Conservation (phyloP, 1,284 basidiomycete genomes). For the Puccinia hordei region DNA sequence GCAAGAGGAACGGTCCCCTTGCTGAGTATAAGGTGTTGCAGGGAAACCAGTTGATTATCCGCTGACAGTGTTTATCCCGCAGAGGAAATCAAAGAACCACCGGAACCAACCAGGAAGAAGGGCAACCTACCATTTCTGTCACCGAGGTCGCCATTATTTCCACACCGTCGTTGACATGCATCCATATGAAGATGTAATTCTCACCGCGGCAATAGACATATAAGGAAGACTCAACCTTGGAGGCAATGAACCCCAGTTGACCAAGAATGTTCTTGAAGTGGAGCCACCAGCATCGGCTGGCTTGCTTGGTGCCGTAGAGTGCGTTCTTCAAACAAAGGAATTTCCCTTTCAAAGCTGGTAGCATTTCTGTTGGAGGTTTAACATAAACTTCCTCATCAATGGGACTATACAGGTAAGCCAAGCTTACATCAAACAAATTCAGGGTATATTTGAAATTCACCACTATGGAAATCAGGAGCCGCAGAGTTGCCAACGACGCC, state of each 20-base stretch:
- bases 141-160: too few relatives aligned
- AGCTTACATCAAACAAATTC: conserved; percentile 17
- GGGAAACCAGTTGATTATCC: too few relatives aligned
- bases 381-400: conserved; percentile 35
- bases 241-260: not conserved
- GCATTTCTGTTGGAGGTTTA: not conserved
- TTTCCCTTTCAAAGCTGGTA: conserved; percentile 5
- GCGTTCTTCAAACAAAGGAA: not conserved
- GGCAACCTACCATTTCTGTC: too few relatives aligned
- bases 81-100: too few relatives aligned
- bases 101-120: too few relatives aligned
- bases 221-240: not conserved
- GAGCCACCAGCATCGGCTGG: conserved; percentile 21
- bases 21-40: too few relatives aligned
- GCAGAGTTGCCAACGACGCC: not conserved
- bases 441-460: not conserved
- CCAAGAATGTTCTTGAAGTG: not conserved
- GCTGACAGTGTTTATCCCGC: too few relatives aligned
- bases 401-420: conserved; percentile 28
- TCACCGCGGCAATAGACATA: not conserved
- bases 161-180: conserved; percentile 32
- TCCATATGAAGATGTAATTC: not conserved
- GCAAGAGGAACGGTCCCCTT: too few relatives aligned
- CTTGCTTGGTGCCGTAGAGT: conserved; percentile 30
- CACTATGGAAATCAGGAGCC: not conserved